These are phyloP conservation scores for Magnusiomyces sp. DNA, from an alignment of 1,139 yeast species.

Conservation along the genomic window DNA sequence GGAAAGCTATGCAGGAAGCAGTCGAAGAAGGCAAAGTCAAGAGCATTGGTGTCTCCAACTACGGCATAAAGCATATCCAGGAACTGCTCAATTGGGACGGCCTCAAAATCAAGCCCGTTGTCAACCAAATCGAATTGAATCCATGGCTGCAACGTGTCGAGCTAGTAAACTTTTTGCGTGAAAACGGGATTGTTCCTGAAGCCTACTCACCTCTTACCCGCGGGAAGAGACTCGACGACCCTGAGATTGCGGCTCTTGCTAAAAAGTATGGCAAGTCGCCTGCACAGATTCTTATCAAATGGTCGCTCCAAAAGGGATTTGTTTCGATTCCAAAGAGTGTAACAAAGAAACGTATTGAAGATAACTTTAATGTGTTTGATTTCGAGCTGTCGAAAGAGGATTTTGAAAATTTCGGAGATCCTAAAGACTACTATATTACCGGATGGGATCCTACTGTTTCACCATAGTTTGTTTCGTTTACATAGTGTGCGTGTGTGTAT, in stretches of 20 bases:
- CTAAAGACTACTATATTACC: slow-evolving; percentile 22
- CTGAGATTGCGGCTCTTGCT: slow-evolving; percentile 37
- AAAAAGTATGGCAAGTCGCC: slow-evolving; percentile 34
- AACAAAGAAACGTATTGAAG: slow-evolving; percentile 42
- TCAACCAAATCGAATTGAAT: slow-evolving; percentile 46
- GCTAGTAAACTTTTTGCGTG: slow-evolving; percentile 46
- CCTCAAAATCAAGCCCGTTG: slow-evolving; percentile 37
- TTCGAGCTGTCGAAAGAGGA: slow-evolving; percentile 42
- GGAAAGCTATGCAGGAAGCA: slow-evolving; percentile 33
- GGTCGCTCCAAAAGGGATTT: slow-evolving; percentile 38
- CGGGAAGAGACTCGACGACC: slow-evolving; percentile 47
- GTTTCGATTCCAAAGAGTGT: slow-evolving; percentile 67
- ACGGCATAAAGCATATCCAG: slow-evolving; percentile 35
- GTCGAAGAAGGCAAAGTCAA: slow-evolving; percentile 41
- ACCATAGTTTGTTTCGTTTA: not conserved
- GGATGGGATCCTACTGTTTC: slow-evolving; percentile 17
- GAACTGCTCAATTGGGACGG: slow-evolving; percentile 35
- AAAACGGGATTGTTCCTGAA: slow-evolving; percentile 46
- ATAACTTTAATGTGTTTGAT: slow-evolving; percentile 39
- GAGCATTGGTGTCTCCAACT: slow-evolving; percentile 44
- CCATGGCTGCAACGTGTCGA: slow-evolving; percentile 54
- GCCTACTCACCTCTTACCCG: slow-evolving; percentile 70
- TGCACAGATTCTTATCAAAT: slow-evolving; percentile 40
- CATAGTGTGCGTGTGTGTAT: no score
- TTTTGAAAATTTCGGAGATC: slow-evolving; percentile 26